These are phyloP conservation scores for Herpomyces periplanetae DNA, from an alignment of 2,329 filamentous ascomycete genomes.

Conservation along the genomic window DNA sequence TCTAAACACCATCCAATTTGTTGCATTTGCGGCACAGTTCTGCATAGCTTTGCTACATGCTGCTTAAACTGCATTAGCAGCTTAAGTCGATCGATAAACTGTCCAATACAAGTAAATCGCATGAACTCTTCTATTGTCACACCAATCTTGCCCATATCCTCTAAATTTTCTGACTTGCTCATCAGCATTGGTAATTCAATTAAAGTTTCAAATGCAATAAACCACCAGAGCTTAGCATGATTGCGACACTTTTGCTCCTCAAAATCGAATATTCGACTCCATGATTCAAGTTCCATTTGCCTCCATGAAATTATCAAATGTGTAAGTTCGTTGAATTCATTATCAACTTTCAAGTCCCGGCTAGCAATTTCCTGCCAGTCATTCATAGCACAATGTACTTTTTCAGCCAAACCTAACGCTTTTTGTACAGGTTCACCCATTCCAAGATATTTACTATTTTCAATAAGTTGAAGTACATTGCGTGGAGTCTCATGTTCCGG, in stretches of 20 bases:
- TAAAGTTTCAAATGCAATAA: constrained; percentile 64
- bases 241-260: constrained; percentile 35
- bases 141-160: constrained; percentile 27
- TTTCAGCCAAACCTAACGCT: constrained; percentile 50
- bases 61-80: constrained; percentile 20
- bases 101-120: constrained; percentile 33
- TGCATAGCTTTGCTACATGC: constrained; percentile 20
- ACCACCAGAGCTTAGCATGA: constrained; percentile 72
- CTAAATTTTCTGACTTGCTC: constrained; percentile 15
- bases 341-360: constrained; percentile 25
- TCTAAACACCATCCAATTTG: constrained; percentile 21
- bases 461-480: constrained; percentile 35
- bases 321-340: constrained; percentile 36
- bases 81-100: constrained; percentile 29
- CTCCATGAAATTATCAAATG: constrained; percentile 55
- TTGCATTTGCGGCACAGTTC: constrained; percentile 17
- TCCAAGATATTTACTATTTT: constrained; percentile 29
- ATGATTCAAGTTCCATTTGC: constrained; percentile 58
- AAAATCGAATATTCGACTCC: constrained; percentile 53
- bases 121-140: constrained; percentile 43
- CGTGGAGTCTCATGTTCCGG: constrained; percentile 36
- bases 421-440: constrained; percentile 54
- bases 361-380: constrained; percentile 90
- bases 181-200: constrained; percentile 32
- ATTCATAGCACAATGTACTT: constrained; percentile 43